These are phyloP conservation scores for Raffaelea albimanens DNA, from an alignment of 2,329 filamentous ascomycete genomes.

Conservation along the genomic window DNA sequence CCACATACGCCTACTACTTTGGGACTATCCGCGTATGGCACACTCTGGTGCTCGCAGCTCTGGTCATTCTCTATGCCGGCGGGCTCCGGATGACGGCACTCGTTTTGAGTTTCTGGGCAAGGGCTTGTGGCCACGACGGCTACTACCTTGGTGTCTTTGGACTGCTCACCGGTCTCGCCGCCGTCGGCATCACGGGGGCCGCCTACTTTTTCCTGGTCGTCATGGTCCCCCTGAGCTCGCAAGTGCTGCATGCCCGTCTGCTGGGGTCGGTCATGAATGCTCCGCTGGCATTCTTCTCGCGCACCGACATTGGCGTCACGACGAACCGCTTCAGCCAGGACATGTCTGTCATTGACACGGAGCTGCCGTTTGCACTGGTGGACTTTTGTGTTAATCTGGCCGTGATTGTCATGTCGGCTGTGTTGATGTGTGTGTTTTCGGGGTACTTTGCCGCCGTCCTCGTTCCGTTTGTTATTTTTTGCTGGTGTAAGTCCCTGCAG, in stretches of 20 bases:
- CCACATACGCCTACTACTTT: slow-evolving; percentile 17
- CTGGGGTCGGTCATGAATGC: slow-evolving; percentile 5
- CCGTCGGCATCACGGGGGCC: slow-evolving; percentile 2
- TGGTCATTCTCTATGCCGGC: slow-evolving; percentile 3
- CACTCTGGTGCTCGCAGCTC: slow-evolving; percentile 1
- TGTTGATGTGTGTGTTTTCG: not conserved
- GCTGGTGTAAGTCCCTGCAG: not conserved
- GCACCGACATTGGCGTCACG: slow-evolving; percentile 14
- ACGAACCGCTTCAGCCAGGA: slow-evolving; percentile 17
- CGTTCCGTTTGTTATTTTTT: not conserved
- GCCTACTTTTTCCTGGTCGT: slow-evolving; percentile 1
- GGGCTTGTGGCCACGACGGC: too few relatives aligned
- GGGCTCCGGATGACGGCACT: slow-evolving; percentile 5
- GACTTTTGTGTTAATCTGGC: slow-evolving; percentile 5
- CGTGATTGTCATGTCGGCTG: not conserved
- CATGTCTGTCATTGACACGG: slow-evolving; percentile 13
- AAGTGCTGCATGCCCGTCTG: not conserved
- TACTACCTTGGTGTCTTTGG: not conserved
- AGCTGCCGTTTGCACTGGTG: slow-evolving; percentile 10
- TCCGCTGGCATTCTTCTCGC: slow-evolving; percentile 12
- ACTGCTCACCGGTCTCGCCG: not conserved
- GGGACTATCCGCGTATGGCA: slow-evolving; percentile 2
- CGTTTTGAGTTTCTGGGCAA: not conserved
- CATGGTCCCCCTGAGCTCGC: not conserved
- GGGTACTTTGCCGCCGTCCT: not conserved